Evolutionary conservation across 192 early-diverging fungal species (phyloP), one percentile per base, ranked within the genome.

Genomic region (Nowakowskiella sp.): DNA sequence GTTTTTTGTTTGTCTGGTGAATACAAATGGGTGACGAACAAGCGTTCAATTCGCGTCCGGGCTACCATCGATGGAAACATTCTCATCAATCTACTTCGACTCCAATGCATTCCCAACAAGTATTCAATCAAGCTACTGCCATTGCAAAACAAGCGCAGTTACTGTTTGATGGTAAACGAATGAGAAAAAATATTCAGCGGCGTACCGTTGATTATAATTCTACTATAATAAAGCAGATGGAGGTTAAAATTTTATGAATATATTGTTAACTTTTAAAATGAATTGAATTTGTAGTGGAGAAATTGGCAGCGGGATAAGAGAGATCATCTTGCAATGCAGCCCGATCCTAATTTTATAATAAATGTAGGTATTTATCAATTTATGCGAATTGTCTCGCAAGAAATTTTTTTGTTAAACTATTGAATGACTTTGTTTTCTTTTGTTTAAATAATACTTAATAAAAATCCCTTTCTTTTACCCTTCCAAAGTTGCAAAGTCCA

Each of bases 161-260:
- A 49, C 56, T 67, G 0, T 73, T 84, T 64, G 80, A 84, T 49
- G 85, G 83, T 53, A 90, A 87, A 59, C 80, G 82, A 13, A 80
- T 91, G 64, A 75, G 92, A 47, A 87, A 89, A 62, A 89, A 88
- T 8, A 85, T 94, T 55, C 89, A 95, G 67, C 72, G 95, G 42
- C 75, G 87, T 7, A 99, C 95, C 0, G 86, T 99, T 13, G 95
- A 99, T 67, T 93, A 89, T 65, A 89, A 92, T 55, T 77, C 87
- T 16, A 77, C 85, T 23, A 75, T 92, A 8, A 80, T 84, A 33
- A 76, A 83, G 51, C 85, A 85, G 53, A 66, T 87, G 34, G 80
- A 90, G 74, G 82, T 89, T 73, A 10, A 55, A 44, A 24, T 31
- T n/a, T 5, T 31, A 25, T 8, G 57, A 44, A 23, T 22, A 29